Base-by-base conservation (phyloP, 2,329 filamentous ascomycete species). In the Botrytis elliptica region DNA sequence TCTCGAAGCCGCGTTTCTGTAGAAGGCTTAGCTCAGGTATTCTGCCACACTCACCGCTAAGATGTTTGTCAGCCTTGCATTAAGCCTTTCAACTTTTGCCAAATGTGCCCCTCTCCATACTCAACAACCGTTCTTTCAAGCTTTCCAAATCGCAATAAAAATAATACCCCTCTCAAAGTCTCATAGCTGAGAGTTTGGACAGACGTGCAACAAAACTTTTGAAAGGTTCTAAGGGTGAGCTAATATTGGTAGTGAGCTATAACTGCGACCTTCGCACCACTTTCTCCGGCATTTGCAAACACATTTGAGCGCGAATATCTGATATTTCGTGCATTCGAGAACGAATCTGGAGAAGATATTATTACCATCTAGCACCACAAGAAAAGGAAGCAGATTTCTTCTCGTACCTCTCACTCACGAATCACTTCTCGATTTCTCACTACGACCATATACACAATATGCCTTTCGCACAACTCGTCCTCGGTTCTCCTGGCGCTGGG, bases 401-500 rank as follows among this genome's bases (percentile, higher is more conserved):
- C 60, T 63, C 4, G 20, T 20, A 33, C n/a, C 10, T 69, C 12
- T 20, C 49, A 68, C 6, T 38, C 18, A 33, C 65, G 10, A 55
- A 16, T 44, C 29, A 1, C 42, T 29, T 29, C 12, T 7, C 16
- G 22, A n/a, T 20, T 36, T 18, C 3, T 1, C 29, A 64, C 46
- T 60, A 3, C 63, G 1, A 52, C 3, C 20, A 55, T 55, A 59
- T 44, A 62, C 20, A 40, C 71, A 72, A 73, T 1, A 82, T 82
- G 81, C 81, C 81, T 62, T 82, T 82, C 74, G 81, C 80, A 76
- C 81, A 82, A 84, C 90, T 98, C 62, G 90, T 97, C 55, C 90
- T 97, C 79, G 96, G 96, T n/a, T 95, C 95, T 77, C 96, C 96
- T 10, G 96, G 96, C 79, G 91, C 94, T 44, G 96, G 96, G 75